A percentile compares a stretch with the other conserved stretches of the same genome.
Conservation (phyloP, 225 moss, liverwort and hornwort species). For the Sphagnum contortum region DNA sequence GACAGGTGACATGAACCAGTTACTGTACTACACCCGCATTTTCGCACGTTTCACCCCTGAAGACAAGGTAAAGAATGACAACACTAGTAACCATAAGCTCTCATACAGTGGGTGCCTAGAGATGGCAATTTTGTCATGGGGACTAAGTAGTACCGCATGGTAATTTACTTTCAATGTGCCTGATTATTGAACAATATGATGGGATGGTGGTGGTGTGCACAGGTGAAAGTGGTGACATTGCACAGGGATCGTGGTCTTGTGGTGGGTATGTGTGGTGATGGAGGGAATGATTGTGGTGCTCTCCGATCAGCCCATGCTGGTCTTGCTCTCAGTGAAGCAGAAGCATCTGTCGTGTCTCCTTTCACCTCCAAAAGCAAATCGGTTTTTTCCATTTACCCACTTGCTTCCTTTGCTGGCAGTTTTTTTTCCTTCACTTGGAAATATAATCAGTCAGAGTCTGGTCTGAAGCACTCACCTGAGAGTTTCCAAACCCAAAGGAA, state of each 20-base stretch:
- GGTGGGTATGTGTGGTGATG: conserved; percentile 68
- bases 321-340: conserved; percentile 48
- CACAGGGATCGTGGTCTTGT: conserved; percentile 45
- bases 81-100: background rate
- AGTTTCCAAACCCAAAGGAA: no score
- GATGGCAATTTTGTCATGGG: no score
- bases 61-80: conserved; percentile 31
- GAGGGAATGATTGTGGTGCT: conserved; percentile 62
- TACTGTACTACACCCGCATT: conserved; percentile 45
- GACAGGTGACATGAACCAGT: conserved; percentile 24
- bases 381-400: conserved; percentile 10
- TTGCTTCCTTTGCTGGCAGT: background rate
- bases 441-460: background rate
- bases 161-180: no score
- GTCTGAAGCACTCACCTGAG: no score
- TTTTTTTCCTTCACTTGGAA: background rate
- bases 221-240: conserved; percentile 53
- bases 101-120: no score
- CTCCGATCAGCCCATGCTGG: conserved; percentile 55
- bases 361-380: conserved; percentile 53
- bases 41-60: conserved; percentile 51
- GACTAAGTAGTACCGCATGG: no score
- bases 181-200: no score
- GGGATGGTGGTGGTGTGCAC: background rate
- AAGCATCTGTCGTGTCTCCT: conserved; percentile 58